phyloP scores from a whole-genome alignment of 2,329 filamentous ascomycete species.

The Diaporthe vaccinii region DNA sequence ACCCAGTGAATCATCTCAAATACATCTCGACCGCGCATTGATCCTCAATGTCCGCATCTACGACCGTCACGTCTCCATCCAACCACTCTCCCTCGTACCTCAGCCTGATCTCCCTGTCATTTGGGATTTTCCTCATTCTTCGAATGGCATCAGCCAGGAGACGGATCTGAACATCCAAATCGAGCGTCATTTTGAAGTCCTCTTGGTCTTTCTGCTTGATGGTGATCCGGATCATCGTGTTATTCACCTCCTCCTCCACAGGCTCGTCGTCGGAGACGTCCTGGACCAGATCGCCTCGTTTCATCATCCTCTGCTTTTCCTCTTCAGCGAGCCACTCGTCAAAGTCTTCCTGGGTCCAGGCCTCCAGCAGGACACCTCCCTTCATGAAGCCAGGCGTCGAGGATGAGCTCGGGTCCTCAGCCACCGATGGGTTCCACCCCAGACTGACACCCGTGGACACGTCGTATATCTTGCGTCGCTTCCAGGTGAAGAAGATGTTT shows the following conservation, averaged over 20 bases:
- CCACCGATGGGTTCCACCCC: constrained; percentile 65
- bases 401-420: constrained; percentile 58
- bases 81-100: constrained; percentile 83
- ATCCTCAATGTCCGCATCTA: constrained; percentile 79
- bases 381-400: constrained; percentile 58
- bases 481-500: constrained; percentile 84
- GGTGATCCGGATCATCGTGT: constrained; percentile 61
- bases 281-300: constrained; percentile 55
- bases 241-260: constrained; percentile 42
- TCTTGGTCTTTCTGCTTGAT: constrained; percentile 67
- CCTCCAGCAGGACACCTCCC: constrained; percentile 79
- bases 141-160: constrained; percentile 75
- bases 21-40: constrained; percentile 83
- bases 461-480: constrained; percentile 78
- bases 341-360: constrained; percentile 78
- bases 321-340: constrained; percentile 61
- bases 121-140: constrained; percentile 62
- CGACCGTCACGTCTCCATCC: constrained; percentile 70
- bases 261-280: constrained; percentile 18
- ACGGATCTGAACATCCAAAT: constrained; percentile 69
- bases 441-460: constrained; percentile 80
- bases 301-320: constrained; percentile 60
- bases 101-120: constrained; percentile 69
- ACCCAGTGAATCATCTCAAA: constrained; percentile 59
- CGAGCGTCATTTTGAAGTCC: constrained; percentile 64